These are phyloP conservation scores for Xylaria bambusicola DNA, from an alignment of 495 filamentous ascomycete species.

Conservation along the genomic window DNA sequence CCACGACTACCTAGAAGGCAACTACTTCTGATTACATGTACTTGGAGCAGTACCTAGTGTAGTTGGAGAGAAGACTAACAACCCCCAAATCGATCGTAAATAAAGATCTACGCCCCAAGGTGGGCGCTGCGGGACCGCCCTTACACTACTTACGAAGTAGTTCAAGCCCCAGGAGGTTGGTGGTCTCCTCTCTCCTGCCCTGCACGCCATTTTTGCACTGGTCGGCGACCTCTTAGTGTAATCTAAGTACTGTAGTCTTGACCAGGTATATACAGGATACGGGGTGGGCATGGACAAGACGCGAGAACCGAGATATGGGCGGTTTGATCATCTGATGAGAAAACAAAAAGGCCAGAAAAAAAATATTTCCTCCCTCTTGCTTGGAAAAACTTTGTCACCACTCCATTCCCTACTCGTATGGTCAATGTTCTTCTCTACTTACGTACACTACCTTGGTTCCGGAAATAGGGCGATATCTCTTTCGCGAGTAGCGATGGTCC, in stretches of 20 bases:
- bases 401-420: not conserved
- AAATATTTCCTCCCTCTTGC: too few species aligned
- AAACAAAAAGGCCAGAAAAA: not conserved
- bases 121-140: conserved; percentile 16
- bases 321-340: conserved; percentile 5
- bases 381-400: too few species aligned
- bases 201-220: conserved; percentile 16
- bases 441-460: not conserved
- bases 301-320: not conserved
- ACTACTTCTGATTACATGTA: too few species aligned
- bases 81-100: conserved; percentile 20
- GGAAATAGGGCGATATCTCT: not conserved
- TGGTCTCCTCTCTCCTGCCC: conserved; percentile 1
- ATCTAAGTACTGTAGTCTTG: not conserved
- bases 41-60: too few species aligned
- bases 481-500: conserved; percentile 6
- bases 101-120: conserved; percentile 19
- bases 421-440: not conserved
- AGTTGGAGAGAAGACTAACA: not conserved
- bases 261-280: too few species aligned
- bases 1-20: too few species aligned
- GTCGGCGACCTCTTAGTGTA: conserved; percentile 15
- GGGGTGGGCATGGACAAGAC: not conserved
- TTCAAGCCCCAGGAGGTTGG: conserved; percentile 14
- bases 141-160: too few species aligned